Conservation (phyloP, 805 yeast genomes). For the Starmerella bombicola region DNA sequence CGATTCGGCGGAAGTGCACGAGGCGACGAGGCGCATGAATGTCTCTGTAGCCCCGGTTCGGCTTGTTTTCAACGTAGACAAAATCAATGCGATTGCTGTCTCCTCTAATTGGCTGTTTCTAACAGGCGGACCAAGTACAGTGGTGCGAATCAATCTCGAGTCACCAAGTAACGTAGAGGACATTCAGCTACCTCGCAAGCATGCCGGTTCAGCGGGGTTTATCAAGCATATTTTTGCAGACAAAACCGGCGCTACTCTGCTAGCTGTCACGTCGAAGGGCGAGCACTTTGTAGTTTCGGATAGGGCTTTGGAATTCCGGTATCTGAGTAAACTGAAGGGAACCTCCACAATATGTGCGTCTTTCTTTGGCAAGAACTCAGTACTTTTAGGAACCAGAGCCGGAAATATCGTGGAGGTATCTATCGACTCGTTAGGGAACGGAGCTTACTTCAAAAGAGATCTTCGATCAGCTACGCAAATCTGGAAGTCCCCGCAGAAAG, state of each 20-base stretch:
- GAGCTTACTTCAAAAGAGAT: slow-evolving; percentile 35
- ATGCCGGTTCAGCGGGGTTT: slow-evolving; percentile 24
- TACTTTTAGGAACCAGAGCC: slow-evolving; percentile 38
- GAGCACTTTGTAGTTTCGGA: slow-evolving; percentile 35
- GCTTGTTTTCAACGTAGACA: slow-evolving; percentile 38
- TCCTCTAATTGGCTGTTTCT: slow-evolving; percentile 44
- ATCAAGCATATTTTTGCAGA: slow-evolving; percentile 37
- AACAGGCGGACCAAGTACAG: slow-evolving; percentile 39
- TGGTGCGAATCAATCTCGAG: slow-evolving; percentile 55
- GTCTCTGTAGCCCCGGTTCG: slow-evolving; percentile 35
- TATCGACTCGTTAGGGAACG: slow-evolving; percentile 32
- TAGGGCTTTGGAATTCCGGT: slow-evolving; percentile 35
- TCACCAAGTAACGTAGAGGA: slow-evolving; percentile 48
- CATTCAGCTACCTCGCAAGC: slow-evolving; percentile 25
- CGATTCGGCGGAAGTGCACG: too few species aligned
- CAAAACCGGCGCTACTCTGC: slow-evolving; percentile 40
- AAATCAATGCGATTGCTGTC: slow-evolving; percentile 42
- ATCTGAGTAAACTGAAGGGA: slow-evolving; percentile 38
- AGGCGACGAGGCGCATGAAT: too few species aligned
- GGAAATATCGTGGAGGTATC: slow-evolving; percentile 40
- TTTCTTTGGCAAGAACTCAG: slow-evolving; percentile 37
- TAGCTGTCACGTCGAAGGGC: slow-evolving; percentile 36
- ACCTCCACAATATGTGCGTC: slow-evolving; percentile 33
- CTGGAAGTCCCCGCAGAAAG: slow-evolving; percentile 30
- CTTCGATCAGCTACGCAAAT: slow-evolving; percentile 33